Evolutionary conservation across 495 filamentous ascomycete genomes (phyloP), one percentile per base, ranked within the genome.

Genomic region (Podospora australis): DNA sequence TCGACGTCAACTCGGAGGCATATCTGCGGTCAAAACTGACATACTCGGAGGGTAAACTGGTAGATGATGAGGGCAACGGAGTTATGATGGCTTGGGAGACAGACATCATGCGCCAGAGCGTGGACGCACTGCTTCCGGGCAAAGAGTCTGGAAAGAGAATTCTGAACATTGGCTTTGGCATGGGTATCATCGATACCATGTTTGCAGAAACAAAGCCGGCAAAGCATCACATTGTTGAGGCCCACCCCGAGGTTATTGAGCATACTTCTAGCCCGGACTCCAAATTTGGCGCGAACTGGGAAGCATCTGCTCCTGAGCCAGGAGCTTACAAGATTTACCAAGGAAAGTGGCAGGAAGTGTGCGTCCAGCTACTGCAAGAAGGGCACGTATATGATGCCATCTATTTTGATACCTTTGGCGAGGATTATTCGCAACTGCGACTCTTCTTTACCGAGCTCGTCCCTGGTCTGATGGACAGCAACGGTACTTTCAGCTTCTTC

Each of bases 21-120:
- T 98, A 95, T 63, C 80, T 98, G 2, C 69, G 78, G n/a, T 87
- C 86, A 0, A 70, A 72, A 8, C 78, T 97, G 3, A 87, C 78
- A 10, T 95, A 94, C 71, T 72, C 77, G 21, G 81, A 84, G 48
- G 69, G 67, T 17, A 81, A 86, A 24, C 77, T 98, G 7, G 76
- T 96, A 1, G 92, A 98, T 54, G 72, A 73, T 3, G 79, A 83
- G 40, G 74, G 77, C 5, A 98, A 98, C 60, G 88, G 89, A 22
- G 88, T 98, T 1, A 98, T 98, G 92, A 75, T 98, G 92, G 75
- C 84, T 22, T 98, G 92, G 92, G 92, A 98, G 67, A 83, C 83
- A 0, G 78, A 81, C 26, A 90, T 97, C 46, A 98, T 98, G 92
- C 75, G 77, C 46, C 75, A 77, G 22, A 87, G 82, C 28, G 88